Base-by-base conservation (phyloP, 1,284 basidiomycete species). In the Puccinia brachypodii region DNA sequence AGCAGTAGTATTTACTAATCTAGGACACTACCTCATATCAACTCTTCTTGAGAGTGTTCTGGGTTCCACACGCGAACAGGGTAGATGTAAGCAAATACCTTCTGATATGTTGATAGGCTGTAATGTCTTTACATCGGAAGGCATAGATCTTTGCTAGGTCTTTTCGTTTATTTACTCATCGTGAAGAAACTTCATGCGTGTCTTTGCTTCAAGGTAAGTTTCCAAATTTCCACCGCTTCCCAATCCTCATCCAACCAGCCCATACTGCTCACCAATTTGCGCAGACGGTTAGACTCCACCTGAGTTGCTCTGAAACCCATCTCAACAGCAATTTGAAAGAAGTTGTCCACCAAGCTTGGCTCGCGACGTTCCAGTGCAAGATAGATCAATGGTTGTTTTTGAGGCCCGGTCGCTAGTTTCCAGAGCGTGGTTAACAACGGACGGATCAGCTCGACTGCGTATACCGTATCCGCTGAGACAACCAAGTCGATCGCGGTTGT, bases 401-500 rank as follows among this genome's bases (percentile, higher is more conserved):
- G 76, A 14, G 88, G 88, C 77, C 87, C 83, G 42, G 85, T 85
- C 85, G 89, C 89, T 53, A 93, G 88, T 44, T 88, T 86, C 62
- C 89, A 89, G 7, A 94, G 86, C n/a, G 92, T 90, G 62, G 89
- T 89, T 64, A 95, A 89, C 68, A 96, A 90, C 0, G 93, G 93
- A 22, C 89, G 85, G 40, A 92, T 87, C 73, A 96, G 91, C 9
- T 89, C 87, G 0, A 89, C 85, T 40, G 89, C 87, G 86, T 95
- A 96, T 76, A 96, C 88, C 0, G 95, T 96, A 87, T 97, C 95
- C 80, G 94, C 91, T 22, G 93, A 92, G 80, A 94, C 86, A 83
- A 96, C 91, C 82, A 95, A 88, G 87, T 95, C 92, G 87, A 92
- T 92, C 11, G 75, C 75, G 0, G 91, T 91, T 50, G 42, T 84